A percentile compares a stretch with the other conserved stretches of the same genome.
Evolutionary conservation across 257 asterid species (phyloP).

Genomic region (Ligustrum vulgare): DNA sequence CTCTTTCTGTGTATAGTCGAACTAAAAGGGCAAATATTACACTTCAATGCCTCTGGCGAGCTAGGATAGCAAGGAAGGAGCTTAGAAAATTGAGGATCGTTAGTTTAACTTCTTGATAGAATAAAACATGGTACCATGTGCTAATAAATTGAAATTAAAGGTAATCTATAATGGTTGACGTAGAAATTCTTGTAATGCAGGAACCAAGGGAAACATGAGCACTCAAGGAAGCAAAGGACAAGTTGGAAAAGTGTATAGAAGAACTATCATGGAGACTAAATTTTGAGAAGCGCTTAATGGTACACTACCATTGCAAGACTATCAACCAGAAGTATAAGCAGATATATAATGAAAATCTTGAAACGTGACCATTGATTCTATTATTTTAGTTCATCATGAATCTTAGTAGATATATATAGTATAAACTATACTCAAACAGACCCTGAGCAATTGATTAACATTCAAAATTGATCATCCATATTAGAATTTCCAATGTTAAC

Average conservation of each 20-base stretch:
- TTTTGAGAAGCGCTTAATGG: conserved; percentile 84
- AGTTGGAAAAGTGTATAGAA: conserved; percentile 88
- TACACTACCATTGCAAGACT: conserved; percentile 26
- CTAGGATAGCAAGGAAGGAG: conserved; percentile 77
- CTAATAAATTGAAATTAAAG: conserved; percentile 14
- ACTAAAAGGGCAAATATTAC: conserved; percentile 52
- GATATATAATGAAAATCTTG: conserved; percentile 6
- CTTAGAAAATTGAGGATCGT: conserved; percentile 86
- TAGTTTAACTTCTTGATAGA: conserved; percentile 21
- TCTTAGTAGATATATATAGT: background rate
- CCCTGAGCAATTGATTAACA: conserved; percentile 6
- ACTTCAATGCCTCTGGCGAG: conserved; percentile 95
- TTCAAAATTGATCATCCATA: background rate
- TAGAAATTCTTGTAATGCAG: conserved; percentile 36
- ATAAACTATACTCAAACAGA: conserved; percentile 2
- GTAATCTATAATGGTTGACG: conserved; percentile 7
- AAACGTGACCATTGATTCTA: background rate
- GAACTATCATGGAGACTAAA: conserved; percentile 92
- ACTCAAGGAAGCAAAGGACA: conserved; percentile 91
- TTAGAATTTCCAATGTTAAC: background rate
- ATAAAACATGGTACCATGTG: conserved; percentile 1
- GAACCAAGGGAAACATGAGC: conserved; percentile 96
- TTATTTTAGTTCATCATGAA: background rate
- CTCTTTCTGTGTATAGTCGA: conserved; percentile 50
- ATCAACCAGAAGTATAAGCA: conserved; percentile 13